Percentiles rank a stretch among this genome's conserved stretches.
Conservation (phyloP, 2,329 filamentous ascomycete genomes). For the Keithomyces neogunnii region DNA sequence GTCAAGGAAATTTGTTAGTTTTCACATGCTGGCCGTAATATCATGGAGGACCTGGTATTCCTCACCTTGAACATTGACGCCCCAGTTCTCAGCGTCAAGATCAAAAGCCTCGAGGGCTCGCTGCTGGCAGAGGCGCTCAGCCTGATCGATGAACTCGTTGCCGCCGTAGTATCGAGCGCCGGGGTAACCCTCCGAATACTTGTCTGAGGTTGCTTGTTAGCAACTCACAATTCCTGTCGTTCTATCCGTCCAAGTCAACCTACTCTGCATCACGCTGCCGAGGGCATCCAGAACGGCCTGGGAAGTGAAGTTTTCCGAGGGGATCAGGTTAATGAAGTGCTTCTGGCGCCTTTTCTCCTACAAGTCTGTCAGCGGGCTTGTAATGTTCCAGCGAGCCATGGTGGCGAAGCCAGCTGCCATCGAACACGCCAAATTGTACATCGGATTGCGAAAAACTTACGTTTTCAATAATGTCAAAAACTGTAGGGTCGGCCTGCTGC, state of each 20-base stretch:
- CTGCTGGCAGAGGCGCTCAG: constrained; percentile 83
- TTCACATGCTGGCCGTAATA: background rate
- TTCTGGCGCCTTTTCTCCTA: constrained; percentile 95
- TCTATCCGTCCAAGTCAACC: constrained; percentile 15
- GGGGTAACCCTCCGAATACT: constrained; percentile 97
- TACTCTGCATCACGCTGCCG: constrained; percentile 92
- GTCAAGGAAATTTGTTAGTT: background rate
- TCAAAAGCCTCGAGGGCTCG: constrained; percentile 83
- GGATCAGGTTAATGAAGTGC: constrained; percentile 96
- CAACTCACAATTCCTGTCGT: background rate
- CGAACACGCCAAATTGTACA: background rate
- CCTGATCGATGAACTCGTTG: constrained; percentile 90
- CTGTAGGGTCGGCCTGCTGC: constrained; percentile 74
- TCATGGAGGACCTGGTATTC: constrained; percentile 5
- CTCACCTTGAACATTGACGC: constrained; percentile 88
- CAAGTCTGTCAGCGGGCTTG: background rate
- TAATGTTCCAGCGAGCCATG: background rate
- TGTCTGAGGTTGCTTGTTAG: constrained; percentile 49
- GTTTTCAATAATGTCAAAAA: constrained; percentile 87
- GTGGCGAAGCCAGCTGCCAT: background rate
- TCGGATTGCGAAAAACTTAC: constrained; percentile 34
- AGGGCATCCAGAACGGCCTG: constrained; percentile 86
- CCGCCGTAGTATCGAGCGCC: constrained; percentile 95
- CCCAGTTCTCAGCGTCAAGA: constrained; percentile 80
- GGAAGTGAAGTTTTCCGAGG: constrained; percentile 92